Evolutionary conservation across 352 stramenopile species (phyloP), one percentile per base, ranked within the genome.

Genomic region (Thalassiosira livingstoniorum): DNA sequence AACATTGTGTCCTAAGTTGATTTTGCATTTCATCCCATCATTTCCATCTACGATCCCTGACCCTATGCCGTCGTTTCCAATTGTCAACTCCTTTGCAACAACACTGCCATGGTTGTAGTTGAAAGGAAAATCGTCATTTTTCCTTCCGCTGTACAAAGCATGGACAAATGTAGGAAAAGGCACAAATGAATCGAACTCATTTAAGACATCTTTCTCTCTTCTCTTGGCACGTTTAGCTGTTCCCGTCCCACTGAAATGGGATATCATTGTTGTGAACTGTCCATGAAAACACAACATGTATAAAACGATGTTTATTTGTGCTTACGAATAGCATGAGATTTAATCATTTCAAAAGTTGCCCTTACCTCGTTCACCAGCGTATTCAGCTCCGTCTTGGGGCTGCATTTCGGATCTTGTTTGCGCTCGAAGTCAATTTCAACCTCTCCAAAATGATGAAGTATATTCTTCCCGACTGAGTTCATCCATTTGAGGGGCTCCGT

Each of bases 401-500:
- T 67, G 31, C 42, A 91, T 21, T 25, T n/a, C 25, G 64, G 62
- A 15, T 11, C 32, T 31, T 73, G 29, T 65, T 65, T 67, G 2
- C 65, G 15, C 4, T 86, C 58, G 23, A 65, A 35, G 29, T 69
- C 13, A 51, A 72, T 63, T 10, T 63, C 25, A 53, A 39, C 57
- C 10, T 79, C 64, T 13, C 78, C 64, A n/a, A 64, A 76, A 39
- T 72, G 71, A 39, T 80, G 71, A 18, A 90, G 61, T 75, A 90
- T 84, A 21, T 80, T 35, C 47, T 64, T 72, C 25, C 65, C 67
- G 21, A 82, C 74, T 39, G 0, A 37, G n/a, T 87, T 55, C 61
- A 90, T 90, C 83, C 82, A 91, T 31, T 66, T 76, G 4, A 91
- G 62, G n/a, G 83, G 83, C 32, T 71, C 29, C 0, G 81, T 88